These are phyloP conservation scores for Paramecium caudatum DNA, from an alignment of 73 alveolate genomes.

Conservation along the genomic window DNA sequence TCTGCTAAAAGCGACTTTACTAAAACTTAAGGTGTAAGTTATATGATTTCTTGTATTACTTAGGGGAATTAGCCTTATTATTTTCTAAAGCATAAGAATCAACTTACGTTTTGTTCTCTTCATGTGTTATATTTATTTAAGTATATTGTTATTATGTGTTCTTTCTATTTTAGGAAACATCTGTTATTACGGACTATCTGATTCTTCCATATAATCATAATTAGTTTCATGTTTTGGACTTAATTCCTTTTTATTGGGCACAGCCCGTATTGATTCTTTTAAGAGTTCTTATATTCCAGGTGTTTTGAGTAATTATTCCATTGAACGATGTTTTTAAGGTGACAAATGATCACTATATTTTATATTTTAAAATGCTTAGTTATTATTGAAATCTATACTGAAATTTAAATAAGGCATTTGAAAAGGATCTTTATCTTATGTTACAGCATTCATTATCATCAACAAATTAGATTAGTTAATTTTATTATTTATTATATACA, in stretches of 20 bases:
- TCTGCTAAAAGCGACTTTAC: background rate
- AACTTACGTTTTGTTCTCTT: slow-evolving; percentile 1
- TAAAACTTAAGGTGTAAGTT: background rate
- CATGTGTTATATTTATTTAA: slow-evolving; percentile 19
- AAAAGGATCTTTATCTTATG: slow-evolving; percentile 36
- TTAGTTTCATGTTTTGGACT: slow-evolving; percentile 45
- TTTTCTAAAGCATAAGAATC: too few relatives aligned
- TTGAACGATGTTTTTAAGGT: slow-evolving; percentile 59
- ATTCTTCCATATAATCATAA: background rate
- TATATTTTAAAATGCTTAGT: slow-evolving; percentile 35
- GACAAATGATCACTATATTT: background rate
- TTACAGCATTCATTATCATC: background rate
- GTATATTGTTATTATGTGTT: background rate
- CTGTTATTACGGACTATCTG: slow-evolving; percentile 42
- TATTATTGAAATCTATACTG: slow-evolving; percentile 28
- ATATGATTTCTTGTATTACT: background rate
- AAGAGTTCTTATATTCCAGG: slow-evolving; percentile 25
- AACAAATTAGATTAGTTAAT: too few relatives aligned
- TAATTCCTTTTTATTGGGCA: background rate
- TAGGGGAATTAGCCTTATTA: slow-evolving; percentile 10
- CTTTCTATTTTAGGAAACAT: slow-evolving; percentile 40
- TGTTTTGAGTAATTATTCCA: slow-evolving; percentile 61
- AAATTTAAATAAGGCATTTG: slow-evolving; percentile 63
- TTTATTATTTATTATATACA: too few relatives aligned
- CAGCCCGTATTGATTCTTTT: slow-evolving; percentile 34